Evolutionary conservation across 2,329 filamentous ascomycete species (phyloP).

Genomic region (Hypoxylon sp.): DNA sequence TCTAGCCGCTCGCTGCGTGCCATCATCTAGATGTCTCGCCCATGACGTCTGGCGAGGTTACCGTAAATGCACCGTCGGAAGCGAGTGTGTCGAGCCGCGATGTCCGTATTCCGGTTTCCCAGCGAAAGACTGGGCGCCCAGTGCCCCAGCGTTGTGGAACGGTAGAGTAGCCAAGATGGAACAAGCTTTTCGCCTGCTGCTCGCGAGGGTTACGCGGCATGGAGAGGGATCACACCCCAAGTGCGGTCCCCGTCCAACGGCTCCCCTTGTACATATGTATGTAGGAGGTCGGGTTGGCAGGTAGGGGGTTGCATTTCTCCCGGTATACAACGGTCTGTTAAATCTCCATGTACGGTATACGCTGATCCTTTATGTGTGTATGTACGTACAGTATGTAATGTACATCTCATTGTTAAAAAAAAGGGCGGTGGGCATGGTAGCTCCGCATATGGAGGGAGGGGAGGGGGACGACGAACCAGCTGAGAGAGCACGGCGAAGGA

Average conservation of each 20-base stretch:
- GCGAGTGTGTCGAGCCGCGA: not conserved
- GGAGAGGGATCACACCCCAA: not conserved
- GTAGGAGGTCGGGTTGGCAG: too few relatives aligned
- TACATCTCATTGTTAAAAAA: not conserved
- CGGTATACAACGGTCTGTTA: not conserved
- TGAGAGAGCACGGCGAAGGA: conserved; percentile 16
- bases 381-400: conserved; percentile 2
- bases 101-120: not conserved
- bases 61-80: conserved; percentile 4
- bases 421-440: conserved; percentile 8
- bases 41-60: not conserved
- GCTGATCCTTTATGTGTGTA: too few relatives aligned
- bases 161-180: conserved; percentile 34
- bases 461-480: conserved; percentile 6
- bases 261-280: conserved; percentile 13
- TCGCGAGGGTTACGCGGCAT: conserved; percentile 22
- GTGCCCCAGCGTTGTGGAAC: conserved; percentile 15
- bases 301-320: not conserved
- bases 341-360: not conserved
- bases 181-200: conserved; percentile 34
- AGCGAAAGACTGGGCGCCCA: not conserved
- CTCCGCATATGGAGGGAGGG: conserved; percentile 9
- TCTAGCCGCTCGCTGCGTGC: not conserved
- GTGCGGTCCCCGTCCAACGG: not conserved
- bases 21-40: not conserved